A percentile compares a stretch with the other conserved stretches of the same genome.
These are phyloP conservation scores for Ballota nigra DNA, from an alignment of 257 asterid species.

Conservation along the genomic window DNA sequence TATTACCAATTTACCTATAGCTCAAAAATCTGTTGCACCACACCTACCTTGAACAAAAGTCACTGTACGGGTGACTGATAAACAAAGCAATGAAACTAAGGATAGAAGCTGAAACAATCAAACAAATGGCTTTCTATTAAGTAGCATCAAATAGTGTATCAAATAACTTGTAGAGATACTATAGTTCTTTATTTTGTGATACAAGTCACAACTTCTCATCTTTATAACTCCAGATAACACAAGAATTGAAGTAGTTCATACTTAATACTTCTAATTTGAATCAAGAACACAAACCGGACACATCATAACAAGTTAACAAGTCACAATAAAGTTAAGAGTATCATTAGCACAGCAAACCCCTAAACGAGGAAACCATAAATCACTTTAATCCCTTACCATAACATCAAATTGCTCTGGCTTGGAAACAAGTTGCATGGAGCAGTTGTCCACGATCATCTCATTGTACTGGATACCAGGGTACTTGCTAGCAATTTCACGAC, in stretches of 20 bases:
- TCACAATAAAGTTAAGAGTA: background rate
- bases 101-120: background rate
- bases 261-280: background rate
- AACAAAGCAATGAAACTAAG: background rate
- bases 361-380: background rate
- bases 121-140: background rate
- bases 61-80: background rate
- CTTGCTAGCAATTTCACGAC: conserved; percentile 93
- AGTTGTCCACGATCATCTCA: conserved; percentile 95
- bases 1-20: background rate
- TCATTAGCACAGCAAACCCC: conserved; percentile 6
- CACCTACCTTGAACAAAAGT: background rate
- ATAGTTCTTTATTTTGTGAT: background rate
- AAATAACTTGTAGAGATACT: background rate
- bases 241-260: background rate
- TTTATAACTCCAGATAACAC: background rate
- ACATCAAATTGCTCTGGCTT: conserved; percentile 99
- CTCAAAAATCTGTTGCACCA: background rate
- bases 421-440: conserved; percentile 99
- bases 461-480: conserved; percentile 84
- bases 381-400: conserved; percentile 51
- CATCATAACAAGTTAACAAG: background rate
- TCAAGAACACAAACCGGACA: background rate
- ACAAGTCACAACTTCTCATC: conserved; percentile 10
- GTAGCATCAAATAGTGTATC: conserved; percentile 3